Conservation (phyloP, 495 filamentous ascomycete genomes). For the Tuber aestivum region DNA sequence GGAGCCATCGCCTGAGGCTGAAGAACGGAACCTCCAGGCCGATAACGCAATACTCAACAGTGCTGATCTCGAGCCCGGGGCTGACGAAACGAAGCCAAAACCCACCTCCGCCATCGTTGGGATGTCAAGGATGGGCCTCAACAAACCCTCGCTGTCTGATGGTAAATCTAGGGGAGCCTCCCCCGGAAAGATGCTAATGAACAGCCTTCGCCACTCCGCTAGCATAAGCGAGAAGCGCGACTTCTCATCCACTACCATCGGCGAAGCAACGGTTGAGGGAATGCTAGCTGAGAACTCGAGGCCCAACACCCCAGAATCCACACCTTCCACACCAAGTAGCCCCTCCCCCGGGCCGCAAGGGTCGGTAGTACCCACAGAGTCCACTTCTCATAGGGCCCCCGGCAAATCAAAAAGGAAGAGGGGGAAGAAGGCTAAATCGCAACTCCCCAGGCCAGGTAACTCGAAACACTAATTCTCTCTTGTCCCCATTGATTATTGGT, state of each 20-base stretch:
- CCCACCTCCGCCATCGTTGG: background rate
- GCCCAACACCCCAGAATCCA: background rate
- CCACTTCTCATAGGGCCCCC: background rate
- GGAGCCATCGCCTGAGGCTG: constrained; percentile 4
- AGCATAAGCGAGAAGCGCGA: background rate
- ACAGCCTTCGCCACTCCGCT: background rate
- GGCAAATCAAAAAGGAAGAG: background rate
- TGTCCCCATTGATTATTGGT: background rate
- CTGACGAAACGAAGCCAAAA: constrained; percentile 14
- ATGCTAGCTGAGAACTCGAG: background rate
- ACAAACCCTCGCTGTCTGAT: background rate
- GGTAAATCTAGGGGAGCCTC: background rate
- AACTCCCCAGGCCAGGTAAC: background rate
- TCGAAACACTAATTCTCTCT: background rate
- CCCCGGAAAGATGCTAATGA: background rate
- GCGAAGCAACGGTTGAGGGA: background rate
- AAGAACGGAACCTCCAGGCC: background rate
- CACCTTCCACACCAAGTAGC: background rate
- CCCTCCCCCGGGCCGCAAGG: background rate
- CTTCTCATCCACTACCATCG: background rate
- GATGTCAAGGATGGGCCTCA: background rate
- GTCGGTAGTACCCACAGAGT: background rate
- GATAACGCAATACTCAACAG: constrained; percentile 24
- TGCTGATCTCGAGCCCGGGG: constrained; percentile 6
- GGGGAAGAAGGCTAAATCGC: background rate